phyloP scores from a whole-genome alignment of 169 alveolate genomes.

The Cryptosporidium sp. region DNA sequence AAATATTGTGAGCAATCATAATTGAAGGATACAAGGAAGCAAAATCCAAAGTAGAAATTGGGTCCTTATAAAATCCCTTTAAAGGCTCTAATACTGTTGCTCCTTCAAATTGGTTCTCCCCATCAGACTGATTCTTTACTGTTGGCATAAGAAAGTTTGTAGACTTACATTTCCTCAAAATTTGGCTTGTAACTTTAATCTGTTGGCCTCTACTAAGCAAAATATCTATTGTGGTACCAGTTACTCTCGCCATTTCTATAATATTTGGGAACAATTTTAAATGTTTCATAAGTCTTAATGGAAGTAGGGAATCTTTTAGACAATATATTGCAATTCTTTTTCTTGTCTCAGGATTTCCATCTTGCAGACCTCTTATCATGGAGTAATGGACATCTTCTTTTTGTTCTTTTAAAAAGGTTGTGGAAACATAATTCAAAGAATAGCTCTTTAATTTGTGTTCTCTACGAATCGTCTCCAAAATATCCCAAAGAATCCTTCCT shows the following conservation, averaged over 20 bases:
- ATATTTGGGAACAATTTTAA: constrained; percentile 95
- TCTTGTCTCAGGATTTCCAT: constrained; percentile 94
- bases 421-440: constrained; percentile 96
- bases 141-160: constrained; percentile 92
- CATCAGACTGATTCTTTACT: constrained; percentile 71
- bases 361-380: constrained; percentile 93
- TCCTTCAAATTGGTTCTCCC: constrained; percentile 90
- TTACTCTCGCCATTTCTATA: constrained; percentile 99
- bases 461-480: constrained; percentile 94
- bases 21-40: constrained; percentile 99
- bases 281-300: constrained; percentile 95
- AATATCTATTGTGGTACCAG: constrained; percentile 96
- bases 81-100: constrained; percentile 95
- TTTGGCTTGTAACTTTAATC: constrained; percentile 96
- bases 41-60: constrained; percentile 99
- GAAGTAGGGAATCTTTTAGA: constrained; percentile 97
- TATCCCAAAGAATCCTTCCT: constrained; percentile 97
- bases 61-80: constrained; percentile 94
- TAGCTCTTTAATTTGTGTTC: constrained; percentile 97
- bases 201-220: constrained; percentile 94
- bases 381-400: constrained; percentile 99
- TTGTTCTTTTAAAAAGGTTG: constrained; percentile 95
- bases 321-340: constrained; percentile 99
- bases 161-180: constrained; percentile 92
- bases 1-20: constrained; percentile 99